These are phyloP conservation scores for Solanum pinnatisectum DNA, from an alignment of 257 asterid genomes.

Conservation along the genomic window DNA sequence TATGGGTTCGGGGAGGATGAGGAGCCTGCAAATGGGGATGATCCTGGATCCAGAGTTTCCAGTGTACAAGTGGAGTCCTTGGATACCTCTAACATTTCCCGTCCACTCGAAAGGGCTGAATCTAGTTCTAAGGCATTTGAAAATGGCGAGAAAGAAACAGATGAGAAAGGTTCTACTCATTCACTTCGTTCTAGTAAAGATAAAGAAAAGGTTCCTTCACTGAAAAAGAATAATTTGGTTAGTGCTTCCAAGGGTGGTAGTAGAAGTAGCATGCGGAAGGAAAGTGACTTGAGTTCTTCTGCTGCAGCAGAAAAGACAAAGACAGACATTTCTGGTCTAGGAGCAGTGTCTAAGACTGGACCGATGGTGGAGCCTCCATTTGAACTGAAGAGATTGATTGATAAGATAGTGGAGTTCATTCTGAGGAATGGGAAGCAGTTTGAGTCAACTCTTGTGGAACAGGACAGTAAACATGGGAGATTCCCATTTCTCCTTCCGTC, in stretches of 20 bases:
- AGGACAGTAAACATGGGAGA: slow-evolving; percentile 55
- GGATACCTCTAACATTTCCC: slow-evolving; percentile 13
- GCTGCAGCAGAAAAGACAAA: slow-evolving; percentile 22
- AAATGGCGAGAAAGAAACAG: slow-evolving; percentile 29
- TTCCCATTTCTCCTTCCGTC: slow-evolving; percentile 84
- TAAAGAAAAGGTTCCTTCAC: slow-evolving; percentile 33
- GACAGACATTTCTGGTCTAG: slow-evolving; percentile 10
- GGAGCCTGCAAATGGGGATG: slow-evolving; percentile 31
- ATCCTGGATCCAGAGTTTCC: slow-evolving; percentile 15
- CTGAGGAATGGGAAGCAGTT: slow-evolving; percentile 72
- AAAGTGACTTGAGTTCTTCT: slow-evolving; percentile 26
- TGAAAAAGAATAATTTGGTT: slow-evolving; percentile 53
- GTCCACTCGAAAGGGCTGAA: slow-evolving; percentile 22
- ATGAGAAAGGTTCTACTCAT: slow-evolving; percentile 20
- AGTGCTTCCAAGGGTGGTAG: slow-evolving; percentile 30
- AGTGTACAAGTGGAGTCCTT: slow-evolving; percentile 4
- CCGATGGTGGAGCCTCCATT: slow-evolving; percentile 69
- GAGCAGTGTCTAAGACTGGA: slow-evolving; percentile 20
- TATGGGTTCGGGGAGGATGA: slow-evolving; percentile 93
- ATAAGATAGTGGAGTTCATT: slow-evolving; percentile 70
- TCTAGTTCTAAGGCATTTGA: slow-evolving; percentile 14
- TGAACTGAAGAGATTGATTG: slow-evolving; percentile 61
- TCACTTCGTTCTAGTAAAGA: slow-evolving; percentile 18
- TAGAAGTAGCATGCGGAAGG: slow-evolving; percentile 22
- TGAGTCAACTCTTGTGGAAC: slow-evolving; percentile 73